Conservation (phyloP, 495 filamentous ascomycete genomes). For the Lophium mytilinum region DNA sequence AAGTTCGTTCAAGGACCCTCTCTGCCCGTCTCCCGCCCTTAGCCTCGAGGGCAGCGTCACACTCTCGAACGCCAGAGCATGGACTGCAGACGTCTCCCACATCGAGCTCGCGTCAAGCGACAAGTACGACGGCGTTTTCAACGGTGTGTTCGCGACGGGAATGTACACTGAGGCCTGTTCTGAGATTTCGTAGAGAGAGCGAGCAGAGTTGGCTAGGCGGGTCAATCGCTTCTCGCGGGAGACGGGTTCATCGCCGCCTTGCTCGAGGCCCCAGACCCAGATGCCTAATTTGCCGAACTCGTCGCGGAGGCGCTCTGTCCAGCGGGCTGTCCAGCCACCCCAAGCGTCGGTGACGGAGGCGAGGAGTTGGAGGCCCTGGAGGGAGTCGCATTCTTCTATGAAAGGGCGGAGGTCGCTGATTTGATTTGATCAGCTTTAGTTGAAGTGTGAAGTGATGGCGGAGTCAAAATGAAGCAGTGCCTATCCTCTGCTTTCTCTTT, state of each 20-base stretch:
- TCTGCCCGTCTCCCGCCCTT: slow-evolving; percentile 41
- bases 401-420: slow-evolving; percentile 71
- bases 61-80: slow-evolving; percentile 72
- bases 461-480: too few species aligned
- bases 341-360: slow-evolving; percentile 79
- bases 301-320: slow-evolving; percentile 74
- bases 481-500: too few species aligned
- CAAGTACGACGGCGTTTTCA: slow-evolving; percentile 50
- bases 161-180: slow-evolving; percentile 69
- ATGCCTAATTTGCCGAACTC: slow-evolving; percentile 82
- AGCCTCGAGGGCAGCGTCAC: slow-evolving; percentile 70
- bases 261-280: slow-evolving; percentile 74
- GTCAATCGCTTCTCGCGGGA: slow-evolving; percentile 24
- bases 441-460: too few species aligned
- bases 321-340: slow-evolving; percentile 77
- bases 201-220: slow-evolving; percentile 52
- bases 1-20: slow-evolving; percentile 52
- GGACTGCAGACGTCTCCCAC: slow-evolving; percentile 77
- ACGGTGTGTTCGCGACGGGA: slow-evolving; percentile 59
- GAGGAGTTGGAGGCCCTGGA: slow-evolving; percentile 82
- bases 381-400: slow-evolving; percentile 84
- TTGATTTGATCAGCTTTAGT: too few species aligned
- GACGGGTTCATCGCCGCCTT: slow-evolving; percentile 9
- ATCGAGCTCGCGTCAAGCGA: slow-evolving; percentile 54
- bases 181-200: slow-evolving; percentile 57